Evolutionary conservation across 148 eudicot genomes (phyloP).

Genomic region (Fagopyrum tataricum): DNA sequence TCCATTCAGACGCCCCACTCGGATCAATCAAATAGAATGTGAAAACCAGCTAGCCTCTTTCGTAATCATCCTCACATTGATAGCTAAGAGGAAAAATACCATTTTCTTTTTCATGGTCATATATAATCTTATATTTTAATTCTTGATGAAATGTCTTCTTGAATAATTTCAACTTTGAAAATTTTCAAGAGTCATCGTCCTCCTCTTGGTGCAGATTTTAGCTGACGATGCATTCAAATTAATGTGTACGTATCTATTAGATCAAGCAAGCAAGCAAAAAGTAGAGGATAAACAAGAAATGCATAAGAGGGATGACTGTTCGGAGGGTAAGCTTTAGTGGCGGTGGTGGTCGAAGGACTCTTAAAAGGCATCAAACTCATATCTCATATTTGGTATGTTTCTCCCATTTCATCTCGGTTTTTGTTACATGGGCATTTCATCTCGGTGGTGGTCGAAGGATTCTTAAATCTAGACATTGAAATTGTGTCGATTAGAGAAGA

Average conservation of each 20-base stretch:
- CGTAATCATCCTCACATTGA: conserved; percentile 7
- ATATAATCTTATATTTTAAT: not conserved
- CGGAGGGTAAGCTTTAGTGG: not conserved
- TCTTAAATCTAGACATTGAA: not conserved
- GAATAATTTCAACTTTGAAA: not conserved
- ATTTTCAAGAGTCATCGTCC: not conserved
- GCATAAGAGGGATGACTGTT: not conserved
- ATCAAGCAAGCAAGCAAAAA: not conserved
- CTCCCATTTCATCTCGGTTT: not conserved
- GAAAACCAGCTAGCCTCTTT: not conserved
- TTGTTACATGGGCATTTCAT: not conserved
- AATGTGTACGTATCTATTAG: not conserved
- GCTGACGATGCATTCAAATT: not conserved
- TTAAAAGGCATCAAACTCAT: conserved; percentile 8
- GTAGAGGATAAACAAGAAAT: too few relatives aligned
- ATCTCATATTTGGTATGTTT: conserved; percentile 11
- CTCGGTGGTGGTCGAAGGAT: too few relatives aligned
- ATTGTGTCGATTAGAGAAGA: not conserved
- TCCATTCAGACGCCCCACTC: too few relatives aligned
- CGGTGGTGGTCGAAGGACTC: conserved; percentile 10
- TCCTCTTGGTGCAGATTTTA: not conserved
- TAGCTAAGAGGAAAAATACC: not conserved
- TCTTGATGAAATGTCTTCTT: not conserved
- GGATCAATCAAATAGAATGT: conserved; percentile 11
- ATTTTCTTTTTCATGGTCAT: not conserved